Evolutionary conservation across 305 asterid genomes (phyloP).

Genomic region (Fraxinus sp.): DNA sequence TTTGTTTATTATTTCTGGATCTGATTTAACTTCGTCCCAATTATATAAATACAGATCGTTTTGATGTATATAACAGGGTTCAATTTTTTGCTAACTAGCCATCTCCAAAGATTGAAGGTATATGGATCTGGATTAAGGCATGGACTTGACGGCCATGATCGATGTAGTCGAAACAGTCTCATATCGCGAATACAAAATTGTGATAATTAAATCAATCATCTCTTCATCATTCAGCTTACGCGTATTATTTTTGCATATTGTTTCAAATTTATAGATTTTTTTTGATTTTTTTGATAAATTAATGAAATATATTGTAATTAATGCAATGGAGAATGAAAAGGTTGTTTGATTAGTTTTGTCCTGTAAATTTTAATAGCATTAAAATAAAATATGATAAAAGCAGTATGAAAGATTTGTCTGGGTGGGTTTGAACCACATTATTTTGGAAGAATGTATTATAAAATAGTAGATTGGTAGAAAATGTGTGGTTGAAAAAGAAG

Average conservation of each 20-base stretch:
- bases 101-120: background rate
- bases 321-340: background rate
- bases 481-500: no score
- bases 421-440: no score
- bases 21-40: background rate
- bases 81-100: background rate
- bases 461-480: no score
- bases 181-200: conserved; percentile 68
- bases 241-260: no score
- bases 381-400: no score
- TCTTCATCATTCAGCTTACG: background rate
- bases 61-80: background rate
- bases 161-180: conserved; percentile 83
- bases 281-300: background rate
- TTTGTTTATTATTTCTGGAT: background rate
- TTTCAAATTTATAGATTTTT: background rate
- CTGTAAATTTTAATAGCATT: background rate
- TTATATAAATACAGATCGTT: background rate
- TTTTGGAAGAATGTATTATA: no score
- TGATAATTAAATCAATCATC: background rate
- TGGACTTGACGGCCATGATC: conserved; percentile 87
- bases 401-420: no score
- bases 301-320: background rate
- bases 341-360: background rate
- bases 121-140: background rate